A percentile compares a stretch with the other conserved stretches of the same genome.
Conservation (phyloP, 148 eudicot species). For the Euryodendron excelsum region DNA sequence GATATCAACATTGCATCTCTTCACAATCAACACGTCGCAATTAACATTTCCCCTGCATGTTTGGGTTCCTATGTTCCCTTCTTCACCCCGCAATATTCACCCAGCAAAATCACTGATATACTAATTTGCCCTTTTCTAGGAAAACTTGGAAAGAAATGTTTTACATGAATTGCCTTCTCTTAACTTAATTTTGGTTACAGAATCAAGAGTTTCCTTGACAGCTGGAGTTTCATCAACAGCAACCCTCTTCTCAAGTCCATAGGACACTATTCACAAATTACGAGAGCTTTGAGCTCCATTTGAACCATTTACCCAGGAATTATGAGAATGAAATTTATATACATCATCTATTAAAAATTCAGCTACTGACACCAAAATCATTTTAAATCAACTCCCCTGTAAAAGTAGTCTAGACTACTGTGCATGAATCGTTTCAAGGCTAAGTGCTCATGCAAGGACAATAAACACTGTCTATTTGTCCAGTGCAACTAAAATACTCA, state of each 20-base stretch:
- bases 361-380: not conserved
- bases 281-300: not conserved
- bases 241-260: not conserved
- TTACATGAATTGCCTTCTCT: not conserved
- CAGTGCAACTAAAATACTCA: not conserved
- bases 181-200: not conserved
- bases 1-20: too few species aligned
- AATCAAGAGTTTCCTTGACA: not conserved
- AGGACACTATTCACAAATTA: not conserved
- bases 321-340: too few species aligned
- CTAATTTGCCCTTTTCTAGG: not conserved
- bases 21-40: too few species aligned
- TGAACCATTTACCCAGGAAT: too few species aligned
- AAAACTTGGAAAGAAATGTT: not conserved
- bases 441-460: slow-evolving; percentile 4
- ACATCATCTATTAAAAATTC: too few species aligned
- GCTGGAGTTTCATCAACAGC: not conserved
- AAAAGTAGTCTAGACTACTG: not conserved
- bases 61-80: too few species aligned
- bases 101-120: not conserved
- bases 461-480: not conserved
- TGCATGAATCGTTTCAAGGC: not conserved
- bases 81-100: not conserved
- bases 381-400: not conserved
- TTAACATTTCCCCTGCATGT: too few species aligned